phyloP scores from a whole-genome alignment of 495 filamentous ascomycete species.

The Lasiosphaeria hispida region DNA sequence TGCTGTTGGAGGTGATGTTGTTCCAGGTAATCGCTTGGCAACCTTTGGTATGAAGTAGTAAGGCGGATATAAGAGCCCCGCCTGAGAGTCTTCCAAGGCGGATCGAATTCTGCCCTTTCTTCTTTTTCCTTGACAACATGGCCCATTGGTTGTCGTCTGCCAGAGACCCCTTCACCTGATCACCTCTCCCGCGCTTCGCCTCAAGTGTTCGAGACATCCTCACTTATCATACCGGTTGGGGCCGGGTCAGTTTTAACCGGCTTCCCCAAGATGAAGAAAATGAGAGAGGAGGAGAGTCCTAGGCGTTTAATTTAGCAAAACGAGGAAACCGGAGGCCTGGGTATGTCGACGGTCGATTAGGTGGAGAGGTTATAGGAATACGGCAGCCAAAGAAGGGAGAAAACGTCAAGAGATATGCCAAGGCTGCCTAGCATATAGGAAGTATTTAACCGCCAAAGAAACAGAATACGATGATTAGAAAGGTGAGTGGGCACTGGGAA shows the following conservation, averaged over 20 bases:
- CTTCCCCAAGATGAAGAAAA: too few relatives aligned
- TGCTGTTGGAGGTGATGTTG: constrained; percentile 9
- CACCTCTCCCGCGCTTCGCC: neutral
- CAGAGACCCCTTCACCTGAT: too few relatives aligned
- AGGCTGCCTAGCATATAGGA: neutral
- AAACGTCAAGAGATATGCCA: neutral
- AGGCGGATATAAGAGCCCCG: neutral
- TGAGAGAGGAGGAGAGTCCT: too few relatives aligned
- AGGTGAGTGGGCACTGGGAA: neutral
- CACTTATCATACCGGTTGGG: neutral
- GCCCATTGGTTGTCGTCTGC: too few relatives aligned
- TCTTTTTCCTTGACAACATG: too few relatives aligned
- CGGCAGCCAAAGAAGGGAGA: neutral
- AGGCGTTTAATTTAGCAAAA: too few relatives aligned
- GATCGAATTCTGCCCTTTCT: too few relatives aligned
- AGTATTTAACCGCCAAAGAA: neutral
- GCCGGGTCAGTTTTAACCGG: too few relatives aligned
- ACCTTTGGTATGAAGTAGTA: neutral
- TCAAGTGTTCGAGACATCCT: constrained; percentile 1
- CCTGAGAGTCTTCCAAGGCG: neutral
- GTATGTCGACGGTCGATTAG: too few relatives aligned
- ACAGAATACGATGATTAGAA: neutral
- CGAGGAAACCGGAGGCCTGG: too few relatives aligned
- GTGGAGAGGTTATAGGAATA: too few relatives aligned
- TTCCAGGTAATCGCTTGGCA: neutral